Evolutionary conservation across 768 basidiomycete genomes (phyloP), one percentile per base, ranked within the genome.

Genomic region (Lentinula raphanica): DNA sequence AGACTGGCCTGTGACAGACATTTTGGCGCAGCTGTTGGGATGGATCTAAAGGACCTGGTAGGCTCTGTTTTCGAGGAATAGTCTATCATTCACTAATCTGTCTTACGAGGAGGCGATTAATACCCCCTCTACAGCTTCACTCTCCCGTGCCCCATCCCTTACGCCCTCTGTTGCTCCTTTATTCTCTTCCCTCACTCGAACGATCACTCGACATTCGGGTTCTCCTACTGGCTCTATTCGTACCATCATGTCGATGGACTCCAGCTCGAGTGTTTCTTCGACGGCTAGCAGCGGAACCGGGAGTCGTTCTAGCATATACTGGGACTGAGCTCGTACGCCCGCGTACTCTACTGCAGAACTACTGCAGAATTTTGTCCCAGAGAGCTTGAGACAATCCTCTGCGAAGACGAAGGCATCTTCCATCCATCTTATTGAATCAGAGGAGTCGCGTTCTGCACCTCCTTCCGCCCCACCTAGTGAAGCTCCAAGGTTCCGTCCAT

Each of bases 31-130:
- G 68, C 78, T 94, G 63, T 87, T 92, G 53, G 84, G 88, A 69
- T 97, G 94, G 94, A 92, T 95, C 11, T 90, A 90, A 65, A 83
- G 92, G 4, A 81, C 96, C 56, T 94, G 91, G 94, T 93, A 65
- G 49, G 84, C 74, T 1, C 27, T 61, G 63, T 40, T n/a, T 36
- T 49, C 15, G n/a, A 12, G 3, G 19, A 27, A 35, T 21, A 8
- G 58, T 60, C 40, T 61, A 15, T 54, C 2, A 31, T 35, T 12
- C 51, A 36, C 59, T 42, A 46, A 27, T 46, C 32, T 56, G 5
- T 60, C 25, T 40, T 56, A 32, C 60, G 94, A 92, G 91, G 91
- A 92, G 61, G 85, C 87, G 0, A 78, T 94, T 15, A 85, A 91
- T 64, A 82, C 83, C 15, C 88, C 68, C 62, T 83, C 65, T 64